Evolutionary conservation across 306 rosid genomes (phyloP), one percentile per base, ranked within the genome.

Genomic region (Begonia masoniana): DNA sequence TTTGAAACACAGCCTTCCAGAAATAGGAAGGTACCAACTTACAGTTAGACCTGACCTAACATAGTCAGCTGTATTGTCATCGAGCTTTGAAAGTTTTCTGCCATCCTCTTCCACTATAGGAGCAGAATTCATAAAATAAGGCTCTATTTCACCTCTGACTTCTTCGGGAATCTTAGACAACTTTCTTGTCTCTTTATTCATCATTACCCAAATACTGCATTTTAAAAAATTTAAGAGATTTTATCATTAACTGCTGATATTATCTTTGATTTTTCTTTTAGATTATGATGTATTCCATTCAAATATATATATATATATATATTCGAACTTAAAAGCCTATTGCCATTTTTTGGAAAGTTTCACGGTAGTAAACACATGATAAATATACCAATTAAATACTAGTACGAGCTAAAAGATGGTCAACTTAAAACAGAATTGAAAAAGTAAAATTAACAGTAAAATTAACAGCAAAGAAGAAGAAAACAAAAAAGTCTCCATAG

Each of bases 151-250:
- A 41, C 45, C 55, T 17, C 43, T n/a, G 10, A 14, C 39, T 47
- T 59, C 62, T 14, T 59, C 35, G 13, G 15, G 7, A 14, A 48
- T 23, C 57, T 53, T 53, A 4, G 54, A 59, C 15, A 59, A 26
- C 35, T 41, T 59, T 36, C 63, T 48, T 11, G 54, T 59, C 11
- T 50, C 17, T 14, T 50, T 50, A 50, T 50, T 16, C 53, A 50
- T 50, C 17, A 50, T 13, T 9, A 16, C 53, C 4, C 10, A 50
- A 5, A 16, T 9, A 50, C 53, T 50, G 53, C 10, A 50, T 31
- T 31, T 31, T 13, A 13, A 50, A 13, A 50, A 13, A 50, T 50
- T 13, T 45, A 45, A 45, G 13, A 45, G 49, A 45, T 11, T 45
- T n/a, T 31, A 31, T 6, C 7, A 31, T 31, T 31, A 31, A 31